Percentiles rank a stretch among this genome's conserved stretches.
These are phyloP conservation scores for Rosa hybrid DNA, from an alignment of 331 rosid genomes.

Conservation along the genomic window DNA sequence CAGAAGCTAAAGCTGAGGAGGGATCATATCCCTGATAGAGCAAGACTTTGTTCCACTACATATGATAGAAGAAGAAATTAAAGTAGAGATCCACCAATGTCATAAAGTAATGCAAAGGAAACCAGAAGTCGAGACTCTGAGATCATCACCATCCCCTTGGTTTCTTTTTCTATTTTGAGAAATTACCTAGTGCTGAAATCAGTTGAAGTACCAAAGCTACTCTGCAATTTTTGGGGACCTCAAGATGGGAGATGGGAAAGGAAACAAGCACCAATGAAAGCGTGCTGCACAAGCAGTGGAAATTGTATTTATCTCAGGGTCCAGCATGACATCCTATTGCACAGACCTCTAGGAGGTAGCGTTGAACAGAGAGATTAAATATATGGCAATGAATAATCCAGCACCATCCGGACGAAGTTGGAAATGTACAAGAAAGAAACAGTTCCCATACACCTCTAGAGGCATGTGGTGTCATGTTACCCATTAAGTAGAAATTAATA, in stretches of 20 bases:
- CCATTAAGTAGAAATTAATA: too few relatives aligned
- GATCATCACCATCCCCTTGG: not conserved
- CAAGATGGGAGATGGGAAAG: not conserved
- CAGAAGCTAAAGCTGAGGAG: not conserved
- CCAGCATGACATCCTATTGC: constrained; percentile 2
- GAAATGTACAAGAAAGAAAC: constrained; percentile 10
- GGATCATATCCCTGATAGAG: not conserved
- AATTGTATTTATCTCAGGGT: not conserved
- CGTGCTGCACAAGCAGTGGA: not conserved
- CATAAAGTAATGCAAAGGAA: not conserved
- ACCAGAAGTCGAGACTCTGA: not conserved
- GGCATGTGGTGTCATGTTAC: not conserved
- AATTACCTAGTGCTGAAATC: not conserved
- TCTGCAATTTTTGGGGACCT: not conserved
- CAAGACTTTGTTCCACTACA: not conserved
- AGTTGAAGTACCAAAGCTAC: not conserved
- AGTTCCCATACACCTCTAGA: not conserved
- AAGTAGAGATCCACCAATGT: not conserved
- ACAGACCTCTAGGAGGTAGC: not conserved
- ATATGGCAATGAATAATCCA: too few relatives aligned
- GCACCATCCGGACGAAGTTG: not conserved
- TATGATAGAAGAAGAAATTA: not conserved
- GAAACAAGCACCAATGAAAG: not conserved
- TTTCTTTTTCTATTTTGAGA: not conserved
- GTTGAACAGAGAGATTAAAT: not conserved